Evolutionary conservation across 2,329 filamentous ascomycete genomes (phyloP).

Genomic region (Hymenoscyphus linearis): DNA sequence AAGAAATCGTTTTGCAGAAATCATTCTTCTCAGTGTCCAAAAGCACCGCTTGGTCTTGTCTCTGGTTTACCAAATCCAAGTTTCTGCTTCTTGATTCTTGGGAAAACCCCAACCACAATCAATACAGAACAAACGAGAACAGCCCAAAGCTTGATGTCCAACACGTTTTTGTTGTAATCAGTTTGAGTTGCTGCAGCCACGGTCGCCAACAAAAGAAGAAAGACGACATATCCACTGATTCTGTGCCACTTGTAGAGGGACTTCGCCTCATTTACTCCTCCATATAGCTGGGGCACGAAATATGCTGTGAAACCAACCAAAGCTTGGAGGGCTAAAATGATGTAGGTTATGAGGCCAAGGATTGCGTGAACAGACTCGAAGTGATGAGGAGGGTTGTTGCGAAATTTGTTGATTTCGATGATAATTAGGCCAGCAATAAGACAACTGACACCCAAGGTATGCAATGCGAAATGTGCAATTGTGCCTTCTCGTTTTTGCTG

Average conservation of each 20-base stretch:
- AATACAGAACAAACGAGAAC: constrained; percentile 61
- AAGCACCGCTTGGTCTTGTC: constrained; percentile 12
- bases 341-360: constrained; percentile 71
- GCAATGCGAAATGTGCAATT: constrained; percentile 63
- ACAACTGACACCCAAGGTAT: constrained; percentile 48
- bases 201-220: constrained; percentile 67
- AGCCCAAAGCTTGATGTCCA: constrained; percentile 73
- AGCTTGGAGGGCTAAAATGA: constrained; percentile 67
- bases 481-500: constrained; percentile 63
- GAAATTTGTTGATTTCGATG: constrained; percentile 81
- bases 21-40: constrained; percentile 11
- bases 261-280: constrained; percentile 74
- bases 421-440: constrained; percentile 60
- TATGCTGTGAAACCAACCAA: constrained; percentile 79
- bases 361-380: constrained; percentile 79
- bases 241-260: constrained; percentile 87
- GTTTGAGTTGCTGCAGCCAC: constrained; percentile 73
- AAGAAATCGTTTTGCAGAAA: background rate
- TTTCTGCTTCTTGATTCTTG: constrained; percentile 78
- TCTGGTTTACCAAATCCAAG: constrained; percentile 49
- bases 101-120: constrained; percentile 65
- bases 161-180: constrained; percentile 60
- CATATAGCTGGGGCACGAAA: constrained; percentile 68
- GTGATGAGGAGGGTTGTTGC: constrained; percentile 64
- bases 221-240: constrained; percentile 65